Evolutionary conservation across 1,139 yeast genomes (phyloP), one percentile per base, ranked within the genome.

Genomic region (Zygoascus hellenicus): DNA sequence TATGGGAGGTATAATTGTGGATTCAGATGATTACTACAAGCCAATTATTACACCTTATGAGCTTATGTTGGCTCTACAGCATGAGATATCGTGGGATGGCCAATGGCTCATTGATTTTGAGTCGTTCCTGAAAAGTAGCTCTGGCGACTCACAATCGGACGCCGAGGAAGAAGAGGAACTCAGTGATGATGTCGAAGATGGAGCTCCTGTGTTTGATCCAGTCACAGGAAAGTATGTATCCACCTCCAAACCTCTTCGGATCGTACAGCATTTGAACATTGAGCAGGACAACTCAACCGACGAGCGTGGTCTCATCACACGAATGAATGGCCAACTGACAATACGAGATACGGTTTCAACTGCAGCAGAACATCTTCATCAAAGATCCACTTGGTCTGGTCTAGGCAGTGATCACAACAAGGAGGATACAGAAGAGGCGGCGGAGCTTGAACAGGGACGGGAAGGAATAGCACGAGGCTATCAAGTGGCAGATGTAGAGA

Each of bases 1-100:
- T 13, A 89, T 89, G 57, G 92, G 95, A 49, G 97, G 98, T 4
- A 83, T 92, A 15, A 81, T 92, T 38, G 67, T 90, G 28, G 95
- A 89, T 62, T 81, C 82, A 51, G 70, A 69, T 37, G 96, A 90
- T 51, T 92, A 83, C 61, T 88, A 80, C 68, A 88, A 83, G 63
- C 97, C 97, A 1, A 84, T 92, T 9, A 78, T 92, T 11, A 92
- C 98, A 0, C 98, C 98, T 0, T 92, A 86, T 64, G 99, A 92
- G 63, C 70, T 94, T 45, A 75, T 83, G 46, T 67, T 92, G 61
- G 96, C 97, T 0, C 70, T 94, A 50, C 76, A 77, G 52, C 80
- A 78, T 28, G 89, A 84, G 51, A 72, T 87, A 19, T 71, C 80
- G 1, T 90, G 97, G 97, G 82, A 92, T 0, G 97, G 97, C 0